Evolutionary conservation across 169 alveolate genomes (phyloP).

Genomic region (Babesia caballi): DNA sequence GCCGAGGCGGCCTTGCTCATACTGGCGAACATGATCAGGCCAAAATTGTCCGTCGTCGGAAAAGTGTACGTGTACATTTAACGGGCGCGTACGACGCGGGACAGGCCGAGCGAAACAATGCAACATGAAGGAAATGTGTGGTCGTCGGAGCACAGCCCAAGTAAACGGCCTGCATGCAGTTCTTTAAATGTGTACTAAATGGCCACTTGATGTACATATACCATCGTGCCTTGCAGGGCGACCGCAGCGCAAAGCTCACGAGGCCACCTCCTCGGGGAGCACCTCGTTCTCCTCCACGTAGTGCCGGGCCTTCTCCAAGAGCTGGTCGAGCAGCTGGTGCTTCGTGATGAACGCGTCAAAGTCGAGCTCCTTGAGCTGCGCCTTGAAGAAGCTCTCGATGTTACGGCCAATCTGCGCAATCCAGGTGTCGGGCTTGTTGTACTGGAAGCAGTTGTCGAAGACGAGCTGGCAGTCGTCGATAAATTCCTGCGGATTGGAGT

Average conservation of each 20-base stretch:
- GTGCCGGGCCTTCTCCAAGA: constrained; percentile 54
- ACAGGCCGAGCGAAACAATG: too few relatives aligned
- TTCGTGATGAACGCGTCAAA: constrained; percentile 62
- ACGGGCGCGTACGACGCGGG: too few relatives aligned
- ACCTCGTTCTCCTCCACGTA: constrained; percentile 17
- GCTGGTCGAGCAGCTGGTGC: constrained; percentile 64
- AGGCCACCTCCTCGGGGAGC: background rate
- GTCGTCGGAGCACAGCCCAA: too few relatives aligned
- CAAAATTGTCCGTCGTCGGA: too few relatives aligned
- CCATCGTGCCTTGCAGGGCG: too few relatives aligned
- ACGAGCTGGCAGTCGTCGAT: constrained; percentile 82
- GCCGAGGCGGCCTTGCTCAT: too few relatives aligned
- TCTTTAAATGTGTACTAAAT: too few relatives aligned
- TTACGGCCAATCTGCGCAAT: constrained; percentile 82
- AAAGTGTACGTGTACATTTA: too few relatives aligned
- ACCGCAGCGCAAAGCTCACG: too few relatives aligned
- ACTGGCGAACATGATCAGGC: too few relatives aligned
- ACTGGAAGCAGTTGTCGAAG: constrained; percentile 80
- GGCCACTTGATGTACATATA: background rate
- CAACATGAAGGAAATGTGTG: too few relatives aligned
- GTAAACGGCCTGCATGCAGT: too few relatives aligned
- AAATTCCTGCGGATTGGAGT: constrained; percentile 77
- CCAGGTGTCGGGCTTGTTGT: constrained; percentile 83
- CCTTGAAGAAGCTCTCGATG: constrained; percentile 77
- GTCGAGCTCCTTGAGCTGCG: constrained; percentile 67